Conservation (phyloP, 495 filamentous ascomycete species). For the Bacidia rubella region DNA sequence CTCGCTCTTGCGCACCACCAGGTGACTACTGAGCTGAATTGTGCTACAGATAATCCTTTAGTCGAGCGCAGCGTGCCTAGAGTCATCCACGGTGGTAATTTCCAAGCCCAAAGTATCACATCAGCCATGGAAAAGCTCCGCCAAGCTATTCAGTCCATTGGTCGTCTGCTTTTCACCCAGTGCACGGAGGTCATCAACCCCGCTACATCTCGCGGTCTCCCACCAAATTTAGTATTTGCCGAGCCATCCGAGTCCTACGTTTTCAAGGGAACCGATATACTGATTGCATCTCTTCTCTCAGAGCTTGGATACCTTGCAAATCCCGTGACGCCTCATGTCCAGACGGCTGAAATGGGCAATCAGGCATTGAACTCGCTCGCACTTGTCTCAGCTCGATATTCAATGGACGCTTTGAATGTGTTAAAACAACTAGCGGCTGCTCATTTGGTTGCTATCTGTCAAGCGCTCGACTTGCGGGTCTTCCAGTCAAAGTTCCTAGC, state of each 20-base stretch:
- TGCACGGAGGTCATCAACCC: conserved; percentile 44
- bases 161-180: conserved; percentile 44
- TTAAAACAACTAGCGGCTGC: conserved; percentile 37
- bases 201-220: conserved; percentile 37
- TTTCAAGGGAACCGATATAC: conserved; percentile 47
- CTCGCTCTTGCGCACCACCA: conserved; percentile 39
- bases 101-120: conserved; percentile 44
- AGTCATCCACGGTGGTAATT: conserved; percentile 46
- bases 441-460: conserved; percentile 37
- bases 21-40: conserved; percentile 43
- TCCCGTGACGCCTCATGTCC: conserved; percentile 42
- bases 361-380: conserved; percentile 49
- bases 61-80: conserved; percentile 25
- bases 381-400: conserved; percentile 42
- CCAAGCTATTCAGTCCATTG: conserved; percentile 37
- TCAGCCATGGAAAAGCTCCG: conserved; percentile 48
- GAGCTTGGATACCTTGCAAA: conserved; percentile 42
- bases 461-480: conserved; percentile 27
- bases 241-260: conserved; percentile 42
- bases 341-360: conserved; percentile 46
- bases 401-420: conserved; percentile 38
- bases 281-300: conserved; percentile 45
- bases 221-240: conserved; percentile 42
- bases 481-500: background rate
- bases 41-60: conserved; percentile 50